Evolutionary conservation across 2,329 filamentous ascomycete species (phyloP), one percentile per base, ranked within the genome.

Genomic region (Hypomyces rosellus): DNA sequence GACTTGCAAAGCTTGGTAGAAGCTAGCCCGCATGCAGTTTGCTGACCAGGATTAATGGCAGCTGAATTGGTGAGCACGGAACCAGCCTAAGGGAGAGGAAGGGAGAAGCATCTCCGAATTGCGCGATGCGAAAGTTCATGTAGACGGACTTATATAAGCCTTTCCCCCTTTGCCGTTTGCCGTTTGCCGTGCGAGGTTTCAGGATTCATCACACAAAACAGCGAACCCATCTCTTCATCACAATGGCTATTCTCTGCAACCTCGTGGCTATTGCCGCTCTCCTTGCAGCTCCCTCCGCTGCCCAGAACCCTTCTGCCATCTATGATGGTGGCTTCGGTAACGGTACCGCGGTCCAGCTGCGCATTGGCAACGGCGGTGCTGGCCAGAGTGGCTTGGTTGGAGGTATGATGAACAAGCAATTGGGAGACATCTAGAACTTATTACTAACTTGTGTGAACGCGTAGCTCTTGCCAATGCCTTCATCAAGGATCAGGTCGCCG

Each of bases 341-440:
- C 20, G 47, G 45, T 34, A 53, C 51, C 18, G 55, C 48, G 22
- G 50, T 54, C 16, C 43, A 51, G 51, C 52, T 68, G 2, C 59
- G 59, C 6, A 67, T 68, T 48, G 67, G 61, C 3, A 69, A 67
- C 16, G 67, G 67, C 36, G 67, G 67, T 14, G 67, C 67, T 4
- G 68, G 67, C 2, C 66, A 69, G 47, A 68, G 64, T 18, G 67
- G 68, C 1, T 51, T 69, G 13, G 61, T 70, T 37, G 62, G 63
- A 53, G 65, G 66, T 66, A 49, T 13, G 18, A 15, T 4, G 7
- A 15, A 33, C 15, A 6, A 14, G 5, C 6, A 18, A 18, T 47
- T 34, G 9, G 33, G 33, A 5, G 22, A 16, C 9, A n/a, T 14
- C n/a, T 5, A 22, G n/a, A 16, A 6, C 39, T 48, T 33, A 15